Evolutionary conservation across 352 stramenopile species (phyloP), one percentile per base, ranked within the genome.

Genomic region (Phytophthora fragariae): DNA sequence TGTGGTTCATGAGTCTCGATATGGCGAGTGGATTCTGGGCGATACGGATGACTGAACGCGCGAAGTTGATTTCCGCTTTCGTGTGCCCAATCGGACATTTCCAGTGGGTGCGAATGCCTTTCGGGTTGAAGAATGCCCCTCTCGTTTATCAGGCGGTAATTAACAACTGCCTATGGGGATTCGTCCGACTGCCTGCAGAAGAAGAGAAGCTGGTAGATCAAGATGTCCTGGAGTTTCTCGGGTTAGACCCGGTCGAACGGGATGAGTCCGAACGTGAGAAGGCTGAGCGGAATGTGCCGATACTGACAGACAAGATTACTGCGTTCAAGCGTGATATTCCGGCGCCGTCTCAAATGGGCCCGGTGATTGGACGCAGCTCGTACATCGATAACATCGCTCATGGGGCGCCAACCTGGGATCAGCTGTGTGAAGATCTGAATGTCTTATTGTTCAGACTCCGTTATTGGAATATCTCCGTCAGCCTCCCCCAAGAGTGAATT

Each of bases 401-500:
- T 3, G 44, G 44, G 6, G 44, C 44, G n/a, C 15, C 7, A 11
- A 52, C 44, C 4, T 52, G 44, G 44, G 44, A 52, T n/a, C 44
- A 52, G 44, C 44, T 52, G 0, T 59, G 54, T 8, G 15, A 29
- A 5, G 54, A 59, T 15, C 17, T 59, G 54, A 59, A 59, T 6
- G 54, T n/a, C 17, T 12, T 59, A 5, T 5, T 59, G 19, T 62
- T 35, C 8, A 8, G 35, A 35, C 35, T 52, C 5, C 56, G 35
- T 4, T 52, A 62, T 21, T 62, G 54, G 56, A 62, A 62, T 35
- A 62, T 62, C 5, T 62, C 56, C 0, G 56, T 52, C 19, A 62
- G 37, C 19, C 37, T 62, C 1, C 35, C n/a, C 56, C 8, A 62
- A 52, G n/a, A 21, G 56, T 11, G 50, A 57, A 17, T 57, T 57